Conservation (phyloP, 345 rosid species). For the Camelina hispida region DNA sequence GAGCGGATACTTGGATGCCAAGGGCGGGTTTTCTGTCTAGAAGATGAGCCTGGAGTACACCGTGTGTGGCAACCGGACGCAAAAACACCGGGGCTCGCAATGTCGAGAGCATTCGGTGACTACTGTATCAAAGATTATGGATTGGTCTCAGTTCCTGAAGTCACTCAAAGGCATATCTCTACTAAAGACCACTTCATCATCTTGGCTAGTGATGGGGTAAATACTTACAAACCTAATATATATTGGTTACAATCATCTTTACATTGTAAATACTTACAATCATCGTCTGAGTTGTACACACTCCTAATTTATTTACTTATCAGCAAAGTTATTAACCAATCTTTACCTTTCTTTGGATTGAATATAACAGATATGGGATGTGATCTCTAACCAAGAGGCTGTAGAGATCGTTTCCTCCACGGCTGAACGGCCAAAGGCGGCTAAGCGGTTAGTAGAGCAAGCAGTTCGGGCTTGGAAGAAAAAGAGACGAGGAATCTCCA, state of each 20-base stretch:
- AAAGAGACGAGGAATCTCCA: conserved; percentile 74
- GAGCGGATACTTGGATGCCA: conserved; percentile 75
- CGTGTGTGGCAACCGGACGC: conserved; percentile 85
- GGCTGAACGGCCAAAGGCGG: conserved; percentile 68
- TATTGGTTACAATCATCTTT: no score
- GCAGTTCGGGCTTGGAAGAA: conserved; percentile 75
- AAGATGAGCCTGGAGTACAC: conserved; percentile 93
- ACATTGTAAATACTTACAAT: conserved; percentile 47
- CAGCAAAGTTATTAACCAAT: background rate
- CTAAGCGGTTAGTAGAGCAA: conserved; percentile 67
- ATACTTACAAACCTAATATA: background rate
- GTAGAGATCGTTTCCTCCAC: conserved; percentile 67
- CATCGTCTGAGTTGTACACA: no score
- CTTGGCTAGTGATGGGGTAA: conserved; percentile 95
- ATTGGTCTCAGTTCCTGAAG: conserved; percentile 86
- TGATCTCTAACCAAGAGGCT: conserved; percentile 86
- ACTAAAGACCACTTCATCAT: conserved; percentile 78
- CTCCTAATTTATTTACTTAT: background rate
- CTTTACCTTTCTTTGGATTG: background rate
- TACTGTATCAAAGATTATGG: conserved; percentile 85
- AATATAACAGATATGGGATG: conserved; percentile 85
- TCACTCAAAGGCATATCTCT: conserved; percentile 76
- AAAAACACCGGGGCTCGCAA: conserved; percentile 88
- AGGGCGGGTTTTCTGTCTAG: conserved; percentile 77
- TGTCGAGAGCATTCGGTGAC: conserved; percentile 99